phyloP scores from a whole-genome alignment of 192 early-diverging fungal species.

The Coemansia sp. region DNA sequence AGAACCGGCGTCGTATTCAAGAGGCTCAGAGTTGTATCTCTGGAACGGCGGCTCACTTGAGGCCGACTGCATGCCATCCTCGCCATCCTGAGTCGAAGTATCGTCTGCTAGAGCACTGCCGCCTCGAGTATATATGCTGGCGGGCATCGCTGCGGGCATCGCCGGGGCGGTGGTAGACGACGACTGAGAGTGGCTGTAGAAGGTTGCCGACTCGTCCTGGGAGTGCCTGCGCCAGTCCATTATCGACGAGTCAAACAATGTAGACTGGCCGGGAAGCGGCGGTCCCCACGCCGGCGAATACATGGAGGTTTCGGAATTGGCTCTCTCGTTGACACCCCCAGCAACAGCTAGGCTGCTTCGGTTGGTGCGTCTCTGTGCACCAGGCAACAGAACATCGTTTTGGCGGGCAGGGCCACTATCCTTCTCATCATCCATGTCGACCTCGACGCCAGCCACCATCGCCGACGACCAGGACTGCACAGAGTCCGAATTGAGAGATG shows the following conservation, averaged over 20 bases:
- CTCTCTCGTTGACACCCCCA: not conserved
- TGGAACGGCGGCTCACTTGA: no score
- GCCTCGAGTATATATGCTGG: not conserved
- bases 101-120: no score
- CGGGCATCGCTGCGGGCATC: not conserved
- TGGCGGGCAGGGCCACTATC: not conserved
- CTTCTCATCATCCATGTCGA: conserved; percentile 8
- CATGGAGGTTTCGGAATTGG: not conserved
- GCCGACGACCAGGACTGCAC: conserved; percentile 37
- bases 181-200: conserved; percentile 12
- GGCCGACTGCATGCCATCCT: no score
- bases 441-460: conserved; percentile 21
- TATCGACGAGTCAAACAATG: conserved; percentile 25
- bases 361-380: not conserved
- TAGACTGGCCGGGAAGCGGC: conserved; percentile 4
- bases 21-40: no score
- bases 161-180: conserved; percentile 4
- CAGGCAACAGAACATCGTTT: conserved; percentile 5
- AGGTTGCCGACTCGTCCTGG: conserved; percentile 16
- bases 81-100: no score
- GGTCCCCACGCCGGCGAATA: not conserved
- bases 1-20: not conserved
- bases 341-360: not conserved
- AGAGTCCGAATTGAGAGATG: conserved; percentile 29
- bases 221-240: conserved; percentile 30